Base-by-base conservation (phyloP, 1,284 basidiomycete genomes). In the Melampsora americana region DNA sequence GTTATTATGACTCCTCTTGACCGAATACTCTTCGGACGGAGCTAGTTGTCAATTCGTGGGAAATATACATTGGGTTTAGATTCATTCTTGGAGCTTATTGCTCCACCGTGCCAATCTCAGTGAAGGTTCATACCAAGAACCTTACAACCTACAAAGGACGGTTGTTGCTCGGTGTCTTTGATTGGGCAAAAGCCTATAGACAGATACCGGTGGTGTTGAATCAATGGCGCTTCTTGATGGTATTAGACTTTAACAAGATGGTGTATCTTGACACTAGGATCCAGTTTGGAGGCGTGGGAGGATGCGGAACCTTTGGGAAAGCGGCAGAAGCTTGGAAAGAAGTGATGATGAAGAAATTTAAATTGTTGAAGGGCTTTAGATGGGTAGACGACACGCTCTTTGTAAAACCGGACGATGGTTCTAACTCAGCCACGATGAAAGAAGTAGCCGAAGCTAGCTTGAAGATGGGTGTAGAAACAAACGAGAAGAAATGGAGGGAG, bases 331-430 rank as follows among this genome's bases (percentile, higher is more conserved):
- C 67, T 1, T 69, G 46, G 67, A 69, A 69, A 56, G 30, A 50
- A 12, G 14, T 68, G 4, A 68, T 68, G 50, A 18, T 20, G 28
- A 14, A 5, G 11, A 32, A 28, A 5, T 68, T 68, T 20, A 26
- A 56, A 14, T 32, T 68, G 2, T 11, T 68, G 16, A 35, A 26
- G 12, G n/a, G 44, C 2, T 56, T 68, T 44, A 6, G 66, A 2
- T 68, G 66, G 66, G 66, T 68, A 9, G 50, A 68, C n/a, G 30
- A 68, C 23, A 68, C 32, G 32, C 30, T 68, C 11, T 56, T 68
- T 16, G 11, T 66, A 2, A 28, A 39, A 44, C 30, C 23, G 3
- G 7, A 1, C 7, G 28, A 35, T 2, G 23, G 32, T 4, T 4
- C 35, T 35, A 35, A 35, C 23, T 16, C 23, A n/a, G 32, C n/a